Evolutionary conservation across 306 rosid genomes (phyloP).

Genomic region (Lagenaria siceraria): DNA sequence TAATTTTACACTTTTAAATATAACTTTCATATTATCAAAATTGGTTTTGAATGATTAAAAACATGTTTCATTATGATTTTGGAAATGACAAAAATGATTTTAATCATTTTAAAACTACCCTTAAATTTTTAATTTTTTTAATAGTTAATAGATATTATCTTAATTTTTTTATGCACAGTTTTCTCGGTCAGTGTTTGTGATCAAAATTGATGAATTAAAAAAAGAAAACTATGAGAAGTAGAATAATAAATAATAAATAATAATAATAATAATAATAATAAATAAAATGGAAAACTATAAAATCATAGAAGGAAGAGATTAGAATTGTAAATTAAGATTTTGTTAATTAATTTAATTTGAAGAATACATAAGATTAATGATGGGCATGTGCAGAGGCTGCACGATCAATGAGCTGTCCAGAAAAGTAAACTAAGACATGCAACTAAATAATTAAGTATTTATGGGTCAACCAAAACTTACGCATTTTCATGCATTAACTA

Average conservation of each 20-base stretch:
- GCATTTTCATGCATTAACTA: not conserved
- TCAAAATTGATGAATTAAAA: not conserved
- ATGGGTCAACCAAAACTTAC: not conserved
- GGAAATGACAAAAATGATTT: too few relatives aligned
- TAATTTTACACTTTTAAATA: too few relatives aligned
- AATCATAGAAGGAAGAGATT: not conserved
- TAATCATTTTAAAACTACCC: too few relatives aligned
- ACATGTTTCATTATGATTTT: too few relatives aligned
- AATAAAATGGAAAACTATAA: not conserved
- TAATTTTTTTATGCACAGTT: too few relatives aligned
- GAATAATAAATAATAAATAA: not conserved
- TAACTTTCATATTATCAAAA: too few relatives aligned
- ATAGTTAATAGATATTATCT: too few relatives aligned
- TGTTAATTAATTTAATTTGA: not conserved
- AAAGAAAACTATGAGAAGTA: not conserved
- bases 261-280: too few relatives aligned
- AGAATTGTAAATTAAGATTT: not conserved
- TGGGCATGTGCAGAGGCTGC: slow-evolving; percentile 30
- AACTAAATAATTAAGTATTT: not conserved
- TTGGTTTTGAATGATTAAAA: too few relatives aligned
- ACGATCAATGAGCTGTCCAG: slow-evolving; percentile 23
- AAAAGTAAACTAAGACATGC: not conserved
- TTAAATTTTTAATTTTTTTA: too few relatives aligned
- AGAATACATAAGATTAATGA: not conserved
- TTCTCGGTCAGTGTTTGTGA: not conserved